Evolutionary conservation across 441 rosid genomes (phyloP), one percentile per base, ranked within the genome.

Genomic region (Corymbia citriodora): DNA sequence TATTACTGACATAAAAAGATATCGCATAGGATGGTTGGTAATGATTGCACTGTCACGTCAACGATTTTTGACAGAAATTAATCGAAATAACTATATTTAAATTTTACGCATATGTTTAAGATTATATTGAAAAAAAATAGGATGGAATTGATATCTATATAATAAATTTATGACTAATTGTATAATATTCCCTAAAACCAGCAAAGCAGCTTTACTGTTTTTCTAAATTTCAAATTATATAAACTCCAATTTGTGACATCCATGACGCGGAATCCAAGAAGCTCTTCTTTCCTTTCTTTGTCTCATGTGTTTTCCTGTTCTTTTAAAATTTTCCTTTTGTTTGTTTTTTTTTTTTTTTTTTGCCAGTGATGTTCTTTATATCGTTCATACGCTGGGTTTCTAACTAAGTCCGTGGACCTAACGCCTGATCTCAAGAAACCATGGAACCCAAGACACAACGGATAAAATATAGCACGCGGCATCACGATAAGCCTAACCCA

Each of bases 1-100:
- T 9, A 33, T 33, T 33, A 27, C 25, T n/a, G 6, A 18, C 4
- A 1, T 18, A 13, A 7, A 2, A 33, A 10, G 5, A 8, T 1
- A 3, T 4, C 12, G 18, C 1, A 0, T 19, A 10, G 10, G 27
- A 36, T 2, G 15, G 4, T 0, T 2, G 3, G 2, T 3, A 14
- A 33, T 36, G 16, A 36, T 3, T 72, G 15, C 2, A 40, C 14
- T 11, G 1, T 6, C 50, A 18, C 2, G 1, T 11, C 16, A 19
- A 72, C 1, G 21, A 4, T 72, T 33, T 36, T 18, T 0, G 0
- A 9, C 0, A 0, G 36, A 33, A 72, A 72, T 36, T 18, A 2
- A 36, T 0, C 1, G 4, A 0, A 33, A 19, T 6, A 9, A 36
- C 14, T 36, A 72, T 0, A 8, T 19, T 36, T 14, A 12, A 72